Percentiles rank a stretch among this genome's conserved stretches.
phyloP scores from a whole-genome alignment of 2,329 filamentous ascomycete genomes.

The Lachnellula cervina region DNA sequence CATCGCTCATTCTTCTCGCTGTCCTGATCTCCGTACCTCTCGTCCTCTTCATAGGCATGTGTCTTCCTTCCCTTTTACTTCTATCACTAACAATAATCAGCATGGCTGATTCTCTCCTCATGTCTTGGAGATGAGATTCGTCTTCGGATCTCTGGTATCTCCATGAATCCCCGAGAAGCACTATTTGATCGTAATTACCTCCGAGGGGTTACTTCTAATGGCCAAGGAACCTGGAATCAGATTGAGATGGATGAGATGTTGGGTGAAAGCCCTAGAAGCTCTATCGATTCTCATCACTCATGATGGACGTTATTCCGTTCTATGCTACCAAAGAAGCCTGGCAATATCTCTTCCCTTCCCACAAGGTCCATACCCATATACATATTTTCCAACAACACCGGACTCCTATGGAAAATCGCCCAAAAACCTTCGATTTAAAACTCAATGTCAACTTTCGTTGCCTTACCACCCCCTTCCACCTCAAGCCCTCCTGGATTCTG shows the following conservation, averaged over 20 bases:
- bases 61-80: not conserved
- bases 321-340: too few species aligned
- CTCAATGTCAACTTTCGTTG: constrained; percentile 32
- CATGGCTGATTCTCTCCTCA: constrained; percentile 32
- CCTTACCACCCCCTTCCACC: constrained; percentile 24
- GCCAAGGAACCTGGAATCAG: constrained; percentile 33
- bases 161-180: constrained; percentile 26
- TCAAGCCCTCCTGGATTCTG: constrained; percentile 25
- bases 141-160: constrained; percentile 19
- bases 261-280: constrained; percentile 27
- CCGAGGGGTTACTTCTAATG: constrained; percentile 28
- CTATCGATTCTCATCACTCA: constrained; percentile 18
- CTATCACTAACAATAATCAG: constrained; percentile 35
- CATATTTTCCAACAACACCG: not conserved
- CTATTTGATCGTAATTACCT: constrained; percentile 31
- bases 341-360: too few species aligned
- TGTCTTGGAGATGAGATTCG: constrained; percentile 31
- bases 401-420: not conserved
- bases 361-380: not conserved
- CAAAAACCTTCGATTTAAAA: constrained; percentile 19
- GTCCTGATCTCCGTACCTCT: constrained; percentile 22
- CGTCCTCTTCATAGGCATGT: constrained; percentile 28
- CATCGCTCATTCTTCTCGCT: constrained; percentile 20
- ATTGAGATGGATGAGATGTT: constrained; percentile 32
- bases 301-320: not conserved